Conservation (phyloP, 176 grass and related monocot genomes). For the Aegilops sharonensis region DNA sequence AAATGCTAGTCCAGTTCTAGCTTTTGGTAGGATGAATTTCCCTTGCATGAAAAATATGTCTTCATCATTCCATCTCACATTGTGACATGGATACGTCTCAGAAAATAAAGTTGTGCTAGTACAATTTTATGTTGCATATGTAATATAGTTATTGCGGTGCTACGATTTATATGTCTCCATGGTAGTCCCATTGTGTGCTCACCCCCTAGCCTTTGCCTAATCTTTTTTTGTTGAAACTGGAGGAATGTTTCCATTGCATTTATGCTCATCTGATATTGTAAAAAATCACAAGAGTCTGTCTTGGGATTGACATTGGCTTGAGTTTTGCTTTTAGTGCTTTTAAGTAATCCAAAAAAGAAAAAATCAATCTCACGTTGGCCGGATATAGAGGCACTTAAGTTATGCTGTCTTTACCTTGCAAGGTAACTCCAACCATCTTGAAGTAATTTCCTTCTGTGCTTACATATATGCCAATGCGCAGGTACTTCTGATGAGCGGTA, state of each 20-base stretch:
- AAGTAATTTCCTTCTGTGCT: not conserved
- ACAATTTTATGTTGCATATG: not conserved
- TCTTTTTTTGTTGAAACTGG: not conserved
- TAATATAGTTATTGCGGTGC: not conserved
- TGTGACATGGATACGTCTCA: not conserved
- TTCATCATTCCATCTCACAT: not conserved
- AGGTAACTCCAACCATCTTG: not conserved
- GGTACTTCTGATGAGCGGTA: constrained; percentile 94
- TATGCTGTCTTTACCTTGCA: not conserved
- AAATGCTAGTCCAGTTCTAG: not conserved
- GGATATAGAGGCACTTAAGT: not conserved
- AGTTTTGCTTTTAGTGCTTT: not conserved
- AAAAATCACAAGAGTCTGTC: not conserved
- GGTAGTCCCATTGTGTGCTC: not conserved
- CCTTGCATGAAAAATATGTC: not conserved
- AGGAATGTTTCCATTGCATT: constrained; percentile 9
- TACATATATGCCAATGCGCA: constrained; percentile 30
- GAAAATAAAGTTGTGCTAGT: not conserved
- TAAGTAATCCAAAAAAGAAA: not conserved
- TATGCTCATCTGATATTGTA: not conserved
- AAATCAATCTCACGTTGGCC: not conserved
- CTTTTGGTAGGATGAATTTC: not conserved
- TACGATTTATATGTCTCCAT: not conserved
- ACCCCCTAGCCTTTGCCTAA: not conserved
- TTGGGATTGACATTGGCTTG: not conserved